Evolutionary conservation across 495 filamentous ascomycete species (phyloP).

Genomic region (Xylaria acuta): DNA sequence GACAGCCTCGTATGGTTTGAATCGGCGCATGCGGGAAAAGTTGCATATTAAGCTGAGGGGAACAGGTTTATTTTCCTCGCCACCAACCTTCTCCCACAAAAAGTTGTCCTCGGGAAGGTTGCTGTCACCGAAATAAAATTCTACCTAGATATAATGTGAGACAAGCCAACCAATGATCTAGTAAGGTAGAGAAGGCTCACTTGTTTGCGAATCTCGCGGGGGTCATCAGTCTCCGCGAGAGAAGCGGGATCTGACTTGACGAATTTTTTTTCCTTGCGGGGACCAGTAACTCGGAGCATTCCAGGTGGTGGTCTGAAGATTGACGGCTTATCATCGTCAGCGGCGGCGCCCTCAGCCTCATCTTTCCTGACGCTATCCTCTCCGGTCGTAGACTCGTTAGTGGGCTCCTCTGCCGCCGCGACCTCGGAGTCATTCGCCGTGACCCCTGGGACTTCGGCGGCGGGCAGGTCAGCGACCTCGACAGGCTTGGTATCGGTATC

Average conservation of each 20-base stretch:
- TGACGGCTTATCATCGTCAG: constrained; percentile 17
- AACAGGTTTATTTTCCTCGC: constrained; percentile 78
- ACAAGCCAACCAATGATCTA: neutral
- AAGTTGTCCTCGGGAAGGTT: constrained; percentile 90
- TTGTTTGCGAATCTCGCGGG: constrained; percentile 79
- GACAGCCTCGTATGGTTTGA: constrained; percentile 81
- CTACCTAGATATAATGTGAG: constrained; percentile 65
- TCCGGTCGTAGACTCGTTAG: constrained; percentile 4
- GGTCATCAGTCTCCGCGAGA: constrained; percentile 71
- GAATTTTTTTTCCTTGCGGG: constrained; percentile 37
- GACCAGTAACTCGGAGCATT: constrained; percentile 36
- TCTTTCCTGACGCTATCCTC: constrained; percentile 16
- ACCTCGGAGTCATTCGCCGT: constrained; percentile 20
- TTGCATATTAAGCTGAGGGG: constrained; percentile 73
- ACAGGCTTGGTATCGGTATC: constrained; percentile 35
- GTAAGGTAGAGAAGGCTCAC: constrained; percentile 47
- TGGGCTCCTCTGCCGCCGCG: constrained; percentile 17
- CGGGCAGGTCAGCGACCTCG: constrained; percentile 29
- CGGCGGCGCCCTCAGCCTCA: neutral
- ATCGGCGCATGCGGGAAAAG: constrained; percentile 94
- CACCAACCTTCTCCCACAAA: constrained; percentile 76
- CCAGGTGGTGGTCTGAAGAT: constrained; percentile 26
- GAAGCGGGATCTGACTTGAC: constrained; percentile 67
- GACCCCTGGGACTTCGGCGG: constrained; percentile 13
- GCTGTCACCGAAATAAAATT: constrained; percentile 96